Percentiles rank a stretch among this genome's conserved stretches.
These are phyloP conservation scores for Globisporangium polare DNA, from an alignment of 352 stramenopile genomes.

Conservation along the genomic window DNA sequence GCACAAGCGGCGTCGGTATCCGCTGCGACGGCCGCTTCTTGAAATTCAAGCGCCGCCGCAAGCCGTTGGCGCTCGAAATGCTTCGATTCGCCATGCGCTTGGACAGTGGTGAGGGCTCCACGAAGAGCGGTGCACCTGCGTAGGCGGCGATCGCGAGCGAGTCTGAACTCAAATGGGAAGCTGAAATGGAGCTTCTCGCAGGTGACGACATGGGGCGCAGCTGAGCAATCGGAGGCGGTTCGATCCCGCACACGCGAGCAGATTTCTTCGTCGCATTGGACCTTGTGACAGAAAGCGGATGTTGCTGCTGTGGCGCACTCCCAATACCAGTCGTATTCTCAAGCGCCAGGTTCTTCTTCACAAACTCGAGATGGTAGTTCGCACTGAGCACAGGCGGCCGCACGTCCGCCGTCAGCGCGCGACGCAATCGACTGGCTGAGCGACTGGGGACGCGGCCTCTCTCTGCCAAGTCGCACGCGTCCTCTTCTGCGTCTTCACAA, in stretches of 20 bases:
- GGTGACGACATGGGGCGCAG: constrained; percentile 12
- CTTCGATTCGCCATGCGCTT: constrained; percentile 34
- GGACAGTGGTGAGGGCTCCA: constrained; percentile 40
- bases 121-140: constrained; percentile 28
- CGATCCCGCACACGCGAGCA: not conserved
- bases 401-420: constrained; percentile 12
- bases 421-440: constrained; percentile 23
- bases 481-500: not conserved
- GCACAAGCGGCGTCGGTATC: constrained; percentile 5
- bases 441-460: constrained; percentile 9
- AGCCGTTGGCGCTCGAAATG: constrained; percentile 25
- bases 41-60: constrained; percentile 19
- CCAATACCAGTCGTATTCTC: constrained; percentile 2
- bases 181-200: not conserved
- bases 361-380: constrained; percentile 25
- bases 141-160: constrained; percentile 31
- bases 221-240: not conserved
- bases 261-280: not conserved
- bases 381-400: constrained; percentile 26
- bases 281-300: constrained; percentile 9
- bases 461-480: not conserved
- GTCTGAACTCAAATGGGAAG: constrained; percentile 3
- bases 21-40: constrained; percentile 18
- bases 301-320: not conserved
- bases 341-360: not conserved